These are phyloP conservation scores for Trichoderma virens DNA, from an alignment of 495 filamentous ascomycete genomes.

Conservation along the genomic window DNA sequence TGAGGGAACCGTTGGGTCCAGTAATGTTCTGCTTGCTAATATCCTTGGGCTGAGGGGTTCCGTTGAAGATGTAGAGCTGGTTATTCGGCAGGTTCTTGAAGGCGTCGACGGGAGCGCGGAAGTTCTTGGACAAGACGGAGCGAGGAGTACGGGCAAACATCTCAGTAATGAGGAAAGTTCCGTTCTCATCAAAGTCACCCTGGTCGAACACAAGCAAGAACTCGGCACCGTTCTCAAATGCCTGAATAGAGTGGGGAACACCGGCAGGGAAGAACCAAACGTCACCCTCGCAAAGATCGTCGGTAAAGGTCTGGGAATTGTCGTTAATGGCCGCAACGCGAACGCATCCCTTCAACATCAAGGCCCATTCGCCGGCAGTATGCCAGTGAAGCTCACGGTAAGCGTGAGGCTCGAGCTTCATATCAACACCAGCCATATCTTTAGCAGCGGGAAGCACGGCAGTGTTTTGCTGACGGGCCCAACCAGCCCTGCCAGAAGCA, in stretches of 20 bases:
- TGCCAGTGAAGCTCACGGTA: slow-evolving; percentile 74
- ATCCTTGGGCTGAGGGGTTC: slow-evolving; percentile 51
- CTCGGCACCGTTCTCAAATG: slow-evolving; percentile 54
- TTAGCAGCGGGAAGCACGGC: slow-evolving; percentile 55
- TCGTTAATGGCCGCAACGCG: slow-evolving; percentile 54
- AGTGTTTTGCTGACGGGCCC: slow-evolving; percentile 61
- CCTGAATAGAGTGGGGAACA: slow-evolving; percentile 62
- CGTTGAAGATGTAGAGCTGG: slow-evolving; percentile 64
- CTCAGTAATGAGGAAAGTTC: slow-evolving; percentile 61
- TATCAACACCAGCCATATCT: slow-evolving; percentile 70
- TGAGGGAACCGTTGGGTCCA: slow-evolving; percentile 49
- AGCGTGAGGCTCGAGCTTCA: slow-evolving; percentile 58
- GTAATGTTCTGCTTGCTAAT: slow-evolving; percentile 56
- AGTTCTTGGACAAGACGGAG: slow-evolving; percentile 56
- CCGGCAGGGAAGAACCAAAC: slow-evolving; percentile 66
- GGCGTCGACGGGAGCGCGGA: slow-evolving; percentile 44
- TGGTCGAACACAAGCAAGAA: slow-evolving; percentile 66
- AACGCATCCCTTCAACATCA: slow-evolving; percentile 58
- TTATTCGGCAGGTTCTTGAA: slow-evolving; percentile 52
- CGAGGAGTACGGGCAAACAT: slow-evolving; percentile 54
- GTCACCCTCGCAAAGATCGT: slow-evolving; percentile 59
- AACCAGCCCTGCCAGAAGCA: slow-evolving; percentile 47
- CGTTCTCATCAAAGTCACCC: slow-evolving; percentile 60
- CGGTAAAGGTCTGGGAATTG: slow-evolving; percentile 55
- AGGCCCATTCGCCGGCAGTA: slow-evolving; percentile 56